Evolutionary conservation across 371 early-diverging fungal species (phyloP), one percentile per base, ranked within the genome.

Genomic region (Syncephalastrum sp.): DNA sequence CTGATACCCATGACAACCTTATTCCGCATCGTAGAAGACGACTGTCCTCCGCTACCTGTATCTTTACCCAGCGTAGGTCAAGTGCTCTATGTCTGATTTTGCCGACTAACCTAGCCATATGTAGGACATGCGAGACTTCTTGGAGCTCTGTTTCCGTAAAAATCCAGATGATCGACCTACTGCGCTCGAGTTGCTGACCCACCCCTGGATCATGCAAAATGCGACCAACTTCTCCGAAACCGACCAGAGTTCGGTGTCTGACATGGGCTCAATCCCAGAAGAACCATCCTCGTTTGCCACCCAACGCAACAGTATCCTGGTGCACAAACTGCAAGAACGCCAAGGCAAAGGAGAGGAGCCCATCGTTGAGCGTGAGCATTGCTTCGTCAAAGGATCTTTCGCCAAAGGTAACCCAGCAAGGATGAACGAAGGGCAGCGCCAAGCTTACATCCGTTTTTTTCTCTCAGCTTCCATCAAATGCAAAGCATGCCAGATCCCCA

Each of bases 1-100:
- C 56, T 92, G 50, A 76, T 85, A 19, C 78, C 87, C 7, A 90
- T 92, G 92, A 79, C 91, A 15, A 89, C 92, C 1, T 74, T 94
- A 14, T 94, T 88, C 71, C 81, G 83, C 38, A 93, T 94, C 49
- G 94, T 94, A 1, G 92, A 92, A 68, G 94, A 91, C 65, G 85
- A 84, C 29, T 71, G 79, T 50, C 90, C 93, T 16, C 92, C 94
- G 5, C 53, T 94, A 6, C 94, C 94, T 7, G 83, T 77, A 17
- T 33, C 38, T 2, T 33, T 33, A 33, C 38, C 38, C 38, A 33
- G 2, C 74, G 77, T 12, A 78, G 91, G 10, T 90, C 91, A 29
- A 70, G 74, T 6, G 77, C 6, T 2, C 10, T 2, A 33, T 10
- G 29, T 33, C 38, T 33, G 21, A 33, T 12, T 33, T 8, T 33